A percentile compares a stretch with the other conserved stretches of the same genome.
These are phyloP conservation scores for Elsinoe batatas DNA, from an alignment of 2,329 filamentous ascomycete genomes.

Conservation along the genomic window DNA sequence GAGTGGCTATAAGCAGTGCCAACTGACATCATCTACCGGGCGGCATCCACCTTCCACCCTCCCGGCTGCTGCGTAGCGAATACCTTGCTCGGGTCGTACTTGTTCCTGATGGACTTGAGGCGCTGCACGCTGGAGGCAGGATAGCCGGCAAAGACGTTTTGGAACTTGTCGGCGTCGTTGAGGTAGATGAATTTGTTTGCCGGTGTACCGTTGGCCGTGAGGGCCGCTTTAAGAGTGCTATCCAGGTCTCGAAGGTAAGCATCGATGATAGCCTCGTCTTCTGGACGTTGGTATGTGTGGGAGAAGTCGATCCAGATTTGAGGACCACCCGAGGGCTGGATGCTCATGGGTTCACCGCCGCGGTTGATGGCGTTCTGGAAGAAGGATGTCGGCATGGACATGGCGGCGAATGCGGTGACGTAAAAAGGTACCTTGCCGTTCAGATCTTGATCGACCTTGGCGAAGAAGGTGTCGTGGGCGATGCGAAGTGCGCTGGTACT, in stretches of 20 bases:
- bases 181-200: constrained; percentile 20
- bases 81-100: constrained; percentile 25
- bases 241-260: constrained; percentile 3
- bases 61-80: constrained; percentile 16
- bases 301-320: constrained; percentile 9
- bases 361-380: constrained; percentile 4
- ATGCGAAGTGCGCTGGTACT: not conserved
- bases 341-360: constrained; percentile 7
- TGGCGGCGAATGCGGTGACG: constrained; percentile 6
- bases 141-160: constrained; percentile 23
- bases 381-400: constrained; percentile 7
- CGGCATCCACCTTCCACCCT: constrained; percentile 10
- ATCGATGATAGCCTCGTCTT: constrained; percentile 4
- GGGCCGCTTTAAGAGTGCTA: constrained; percentile 14
- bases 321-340: not conserved
- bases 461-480: constrained; percentile 2
- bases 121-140: constrained; percentile 23
- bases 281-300: not conserved
- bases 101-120: constrained; percentile 23
- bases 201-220: constrained; percentile 15
- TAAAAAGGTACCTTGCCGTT: not conserved
- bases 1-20: not conserved
- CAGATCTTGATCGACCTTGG: not conserved
- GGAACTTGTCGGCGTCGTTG: constrained; percentile 24
- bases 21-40: not conserved